Evolutionary conservation across 805 yeast genomes (phyloP).

Genomic region (Monosporozyma solicola): DNA sequence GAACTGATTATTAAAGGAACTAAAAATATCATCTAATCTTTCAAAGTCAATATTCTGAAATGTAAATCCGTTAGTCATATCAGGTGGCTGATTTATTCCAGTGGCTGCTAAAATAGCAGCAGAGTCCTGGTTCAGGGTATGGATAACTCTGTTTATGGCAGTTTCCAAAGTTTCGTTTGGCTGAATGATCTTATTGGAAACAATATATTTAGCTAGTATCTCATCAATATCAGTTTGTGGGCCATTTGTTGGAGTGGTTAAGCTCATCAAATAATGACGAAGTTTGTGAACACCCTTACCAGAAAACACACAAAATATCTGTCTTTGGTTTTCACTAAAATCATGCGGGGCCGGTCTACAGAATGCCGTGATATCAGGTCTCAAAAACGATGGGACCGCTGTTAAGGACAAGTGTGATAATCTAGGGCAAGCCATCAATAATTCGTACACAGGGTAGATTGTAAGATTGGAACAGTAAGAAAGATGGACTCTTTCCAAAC

Average conservation of each 20-base stretch:
- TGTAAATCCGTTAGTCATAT: slow-evolving; percentile 22
- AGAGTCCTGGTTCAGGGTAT: slow-evolving; percentile 26
- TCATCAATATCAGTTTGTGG: slow-evolving; percentile 29
- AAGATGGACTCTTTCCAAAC: slow-evolving; percentile 85
- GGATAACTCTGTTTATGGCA: slow-evolving; percentile 23
- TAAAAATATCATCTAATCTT: slow-evolving; percentile 22
- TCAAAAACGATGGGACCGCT: slow-evolving; percentile 82
- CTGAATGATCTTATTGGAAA: slow-evolving; percentile 19
- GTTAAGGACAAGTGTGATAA: slow-evolving; percentile 87
- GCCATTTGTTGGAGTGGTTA: slow-evolving; percentile 29
- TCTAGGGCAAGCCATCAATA: slow-evolving; percentile 73
- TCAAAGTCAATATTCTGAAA: slow-evolving; percentile 28
- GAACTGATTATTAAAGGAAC: slow-evolving; percentile 11
- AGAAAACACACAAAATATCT: slow-evolving; percentile 84
- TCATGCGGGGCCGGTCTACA: slow-evolving; percentile 92
- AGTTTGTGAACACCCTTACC: slow-evolving; percentile 79
- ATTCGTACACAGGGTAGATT: slow-evolving; percentile 63
- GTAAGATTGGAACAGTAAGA: slow-evolving; percentile 82
- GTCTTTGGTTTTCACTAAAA: slow-evolving; percentile 76
- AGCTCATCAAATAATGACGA: slow-evolving; percentile 53
- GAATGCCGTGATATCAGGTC: slow-evolving; percentile 74
- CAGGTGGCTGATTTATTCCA: slow-evolving; percentile 25
- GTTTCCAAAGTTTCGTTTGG: slow-evolving; percentile 22
- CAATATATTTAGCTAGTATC: slow-evolving; percentile 24
- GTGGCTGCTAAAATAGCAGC: slow-evolving; percentile 30